Conservation (phyloP, 2,329 filamentous ascomycete species). For the Corinectria fuckeliana region DNA sequence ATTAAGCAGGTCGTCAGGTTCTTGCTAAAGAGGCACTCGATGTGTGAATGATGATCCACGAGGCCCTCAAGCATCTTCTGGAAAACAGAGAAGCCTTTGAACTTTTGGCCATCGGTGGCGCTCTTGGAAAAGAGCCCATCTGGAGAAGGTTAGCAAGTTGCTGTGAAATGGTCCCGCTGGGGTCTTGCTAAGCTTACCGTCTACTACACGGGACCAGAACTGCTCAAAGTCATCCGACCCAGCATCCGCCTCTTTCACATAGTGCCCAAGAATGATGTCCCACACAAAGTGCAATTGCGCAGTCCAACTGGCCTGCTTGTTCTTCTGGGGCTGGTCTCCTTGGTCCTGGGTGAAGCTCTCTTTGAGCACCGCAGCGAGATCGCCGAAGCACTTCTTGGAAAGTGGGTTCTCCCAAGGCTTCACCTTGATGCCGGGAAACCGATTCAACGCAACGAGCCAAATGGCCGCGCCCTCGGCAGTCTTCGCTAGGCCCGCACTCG, state of each 20-base stretch:
- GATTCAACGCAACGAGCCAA: constrained; percentile 75
- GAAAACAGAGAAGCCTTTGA: constrained; percentile 89
- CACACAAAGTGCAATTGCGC: constrained; percentile 87
- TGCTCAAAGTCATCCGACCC: constrained; percentile 65
- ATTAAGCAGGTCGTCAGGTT: constrained; percentile 83
- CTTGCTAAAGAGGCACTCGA: constrained; percentile 73
- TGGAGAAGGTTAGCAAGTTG: constrained; percentile 46
- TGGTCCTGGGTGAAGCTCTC: constrained; percentile 66
- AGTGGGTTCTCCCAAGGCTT: constrained; percentile 84
- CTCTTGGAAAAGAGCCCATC: constrained; percentile 83
- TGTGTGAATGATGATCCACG: constrained; percentile 54
- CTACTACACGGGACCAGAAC: constrained; percentile 87
- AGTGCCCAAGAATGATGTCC: constrained; percentile 74
- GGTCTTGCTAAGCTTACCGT: constrained; percentile 66
- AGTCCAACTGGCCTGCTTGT: constrained; percentile 76
- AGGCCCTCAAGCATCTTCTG: constrained; percentile 71
- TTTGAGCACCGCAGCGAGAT: constrained; percentile 79
- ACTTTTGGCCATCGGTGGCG: constrained; percentile 87
- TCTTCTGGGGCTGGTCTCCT: constrained; percentile 49
- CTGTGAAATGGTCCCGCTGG: background rate
- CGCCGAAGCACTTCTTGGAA: constrained; percentile 68
- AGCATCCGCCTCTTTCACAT: constrained; percentile 47
- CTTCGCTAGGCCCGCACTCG: constrained; percentile 71
- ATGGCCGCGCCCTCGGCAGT: constrained; percentile 90
- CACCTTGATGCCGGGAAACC: constrained; percentile 67